phyloP scores from a whole-genome alignment of 371 early-diverging fungal species.

The Mucor mucedo region DNA sequence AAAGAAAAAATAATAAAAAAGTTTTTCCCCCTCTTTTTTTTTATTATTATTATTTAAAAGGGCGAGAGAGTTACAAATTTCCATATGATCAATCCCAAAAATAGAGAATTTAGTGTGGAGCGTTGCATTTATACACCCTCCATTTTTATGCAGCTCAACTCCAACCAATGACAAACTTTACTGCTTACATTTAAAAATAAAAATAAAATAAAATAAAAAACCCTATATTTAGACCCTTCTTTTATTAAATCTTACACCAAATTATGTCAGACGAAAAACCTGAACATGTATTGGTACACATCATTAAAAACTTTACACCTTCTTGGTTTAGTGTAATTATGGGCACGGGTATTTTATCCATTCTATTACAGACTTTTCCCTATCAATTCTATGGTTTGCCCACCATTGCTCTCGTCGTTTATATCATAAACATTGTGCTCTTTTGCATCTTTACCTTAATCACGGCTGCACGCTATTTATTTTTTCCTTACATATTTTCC shows the following conservation, averaged over 20 bases:
- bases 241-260: no score
- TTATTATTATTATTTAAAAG: neutral
- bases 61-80: neutral
- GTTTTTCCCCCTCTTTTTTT: neutral
- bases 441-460: slow-evolving; percentile 36
- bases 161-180: no score
- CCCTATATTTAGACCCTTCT: no score
- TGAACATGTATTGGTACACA: slow-evolving; percentile 3
- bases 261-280: neutral
- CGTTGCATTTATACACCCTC: no score
- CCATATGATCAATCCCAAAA: no score
- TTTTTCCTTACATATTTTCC: slow-evolving; percentile 41
- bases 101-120: no score
- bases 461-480: slow-evolving; percentile 29
- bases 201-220: no score
- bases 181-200: no score
- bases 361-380: slow-evolving; percentile 44
- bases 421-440: slow-evolving; percentile 39
- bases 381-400: slow-evolving; percentile 42
- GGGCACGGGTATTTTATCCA: slow-evolving; percentile 51
- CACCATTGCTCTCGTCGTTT: slow-evolving; percentile 46
- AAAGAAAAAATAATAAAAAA: no score
- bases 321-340: slow-evolving; percentile 55
- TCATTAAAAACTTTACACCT: slow-evolving; percentile 54
- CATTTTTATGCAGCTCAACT: no score